These are phyloP conservation scores for Saccharomycopsis malanga DNA, from an alignment of 805 yeast genomes.

Conservation along the genomic window DNA sequence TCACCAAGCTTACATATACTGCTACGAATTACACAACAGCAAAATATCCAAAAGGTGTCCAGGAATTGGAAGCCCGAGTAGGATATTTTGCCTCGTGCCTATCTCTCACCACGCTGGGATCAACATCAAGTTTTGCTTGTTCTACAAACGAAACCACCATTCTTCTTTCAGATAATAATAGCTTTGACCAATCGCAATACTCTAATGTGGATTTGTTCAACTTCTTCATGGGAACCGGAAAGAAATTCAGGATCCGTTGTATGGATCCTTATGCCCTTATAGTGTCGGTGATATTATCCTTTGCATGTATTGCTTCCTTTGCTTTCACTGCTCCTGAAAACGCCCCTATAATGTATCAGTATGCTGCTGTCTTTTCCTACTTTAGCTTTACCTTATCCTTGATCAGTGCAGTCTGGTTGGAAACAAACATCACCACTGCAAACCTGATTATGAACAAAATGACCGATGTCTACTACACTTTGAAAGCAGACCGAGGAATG, in stretches of 20 bases:
- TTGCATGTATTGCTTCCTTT: slow-evolving; percentile 13
- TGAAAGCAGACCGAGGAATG: slow-evolving; percentile 11
- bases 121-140: slow-evolving; percentile 6
- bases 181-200: slow-evolving; percentile 9
- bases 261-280: slow-evolving; percentile 20
- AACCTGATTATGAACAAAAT: slow-evolving; percentile 18
- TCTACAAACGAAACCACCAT: slow-evolving; percentile 19
- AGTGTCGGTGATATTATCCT: slow-evolving; percentile 17
- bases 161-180: slow-evolving; percentile 10
- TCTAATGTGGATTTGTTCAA: slow-evolving; percentile 18
- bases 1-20: slow-evolving; percentile 13
- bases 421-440: slow-evolving; percentile 21
- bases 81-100: slow-evolving; percentile 21
- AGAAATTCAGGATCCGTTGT: slow-evolving; percentile 18
- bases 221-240: slow-evolving; percentile 22
- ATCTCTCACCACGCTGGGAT: slow-evolving; percentile 4
- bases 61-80: slow-evolving; percentile 9
- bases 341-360: slow-evolving; percentile 15
- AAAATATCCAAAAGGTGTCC: slow-evolving; percentile 11
- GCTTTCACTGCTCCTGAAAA: slow-evolving; percentile 16
- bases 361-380: slow-evolving; percentile 18
- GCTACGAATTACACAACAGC: slow-evolving; percentile 11
- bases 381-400: slow-evolving; percentile 15
- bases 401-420: slow-evolving; percentile 20
- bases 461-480: slow-evolving; percentile 17